These are phyloP conservation scores for Ilex asprella DNA, from an alignment of 257 asterid species.

Conservation along the genomic window DNA sequence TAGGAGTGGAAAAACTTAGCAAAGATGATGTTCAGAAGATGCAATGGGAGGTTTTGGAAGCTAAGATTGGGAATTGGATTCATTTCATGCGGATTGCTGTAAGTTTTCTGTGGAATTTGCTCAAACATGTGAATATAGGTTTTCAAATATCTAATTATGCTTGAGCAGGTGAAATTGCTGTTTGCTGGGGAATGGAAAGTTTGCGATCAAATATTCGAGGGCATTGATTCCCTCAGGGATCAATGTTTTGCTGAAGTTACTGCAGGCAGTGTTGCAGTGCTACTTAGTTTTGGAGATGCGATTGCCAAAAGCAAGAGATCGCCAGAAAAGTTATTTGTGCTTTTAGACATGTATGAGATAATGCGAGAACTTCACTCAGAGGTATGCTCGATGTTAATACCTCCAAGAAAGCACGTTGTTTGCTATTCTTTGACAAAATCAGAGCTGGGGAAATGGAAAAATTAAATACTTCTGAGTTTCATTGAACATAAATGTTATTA, in stretches of 20 bases:
- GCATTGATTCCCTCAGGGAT: constrained; percentile 75
- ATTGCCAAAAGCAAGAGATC: constrained; percentile 99
- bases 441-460: neutral
- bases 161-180: constrained; percentile 78
- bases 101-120: constrained; percentile 23
- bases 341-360: constrained; percentile 96
- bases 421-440: neutral
- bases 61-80: constrained; percentile 98
- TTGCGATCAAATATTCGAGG: constrained; percentile 90
- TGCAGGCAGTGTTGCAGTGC: constrained; percentile 78
- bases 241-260: constrained; percentile 95
- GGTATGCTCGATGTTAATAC: constrained; percentile 34
- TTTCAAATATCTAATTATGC: constrained; percentile 12
- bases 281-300: constrained; percentile 98
- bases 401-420: neutral
- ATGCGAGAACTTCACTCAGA: constrained; percentile 96
- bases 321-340: constrained; percentile 94
- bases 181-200: constrained; percentile 97
- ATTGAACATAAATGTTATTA: no score
- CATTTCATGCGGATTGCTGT: constrained; percentile 99
- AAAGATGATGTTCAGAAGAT: constrained; percentile 98
- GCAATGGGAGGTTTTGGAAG: constrained; percentile 99
- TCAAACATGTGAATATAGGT: constrained; percentile 4
- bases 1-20: constrained; percentile 98
- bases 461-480: no score